phyloP scores from a whole-genome alignment of 108 stramenopile species.

The Halocafeteria seosinensis region DNA sequence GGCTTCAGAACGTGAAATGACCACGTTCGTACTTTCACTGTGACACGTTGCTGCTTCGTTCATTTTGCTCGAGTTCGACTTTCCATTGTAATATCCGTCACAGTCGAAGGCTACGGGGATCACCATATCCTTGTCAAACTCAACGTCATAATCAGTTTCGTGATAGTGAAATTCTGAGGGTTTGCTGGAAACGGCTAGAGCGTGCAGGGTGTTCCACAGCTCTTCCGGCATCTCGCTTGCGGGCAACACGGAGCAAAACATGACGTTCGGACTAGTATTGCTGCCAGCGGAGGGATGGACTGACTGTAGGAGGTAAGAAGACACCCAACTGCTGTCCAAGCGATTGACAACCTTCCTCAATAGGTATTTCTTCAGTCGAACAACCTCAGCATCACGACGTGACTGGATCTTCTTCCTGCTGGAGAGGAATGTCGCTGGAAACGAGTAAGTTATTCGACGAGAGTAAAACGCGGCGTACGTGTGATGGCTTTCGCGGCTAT shows the following conservation, averaged over 20 bases:
- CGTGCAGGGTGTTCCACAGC: no score
- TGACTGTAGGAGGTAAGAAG: neutral
- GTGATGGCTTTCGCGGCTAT: neutral
- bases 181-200: neutral
- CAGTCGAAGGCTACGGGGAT: no score
- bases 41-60: no score
- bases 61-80: no score
- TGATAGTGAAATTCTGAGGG: neutral
- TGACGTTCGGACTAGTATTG: neutral
- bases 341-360: neutral
- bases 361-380: neutral
- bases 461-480: neutral
- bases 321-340: neutral
- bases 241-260: neutral
- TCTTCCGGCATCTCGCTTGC: neutral
- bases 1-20: no score
- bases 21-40: no score
- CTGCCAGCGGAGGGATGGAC: neutral
- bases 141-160: neutral
- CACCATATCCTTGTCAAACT: no score
- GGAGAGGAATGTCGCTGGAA: neutral
- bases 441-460: neutral
- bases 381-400: neutral
- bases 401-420: neutral
- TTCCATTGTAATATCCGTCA: neutral